phyloP scores from a whole-genome alignment of 306 rosid genomes.

The Castanea sativa region DNA sequence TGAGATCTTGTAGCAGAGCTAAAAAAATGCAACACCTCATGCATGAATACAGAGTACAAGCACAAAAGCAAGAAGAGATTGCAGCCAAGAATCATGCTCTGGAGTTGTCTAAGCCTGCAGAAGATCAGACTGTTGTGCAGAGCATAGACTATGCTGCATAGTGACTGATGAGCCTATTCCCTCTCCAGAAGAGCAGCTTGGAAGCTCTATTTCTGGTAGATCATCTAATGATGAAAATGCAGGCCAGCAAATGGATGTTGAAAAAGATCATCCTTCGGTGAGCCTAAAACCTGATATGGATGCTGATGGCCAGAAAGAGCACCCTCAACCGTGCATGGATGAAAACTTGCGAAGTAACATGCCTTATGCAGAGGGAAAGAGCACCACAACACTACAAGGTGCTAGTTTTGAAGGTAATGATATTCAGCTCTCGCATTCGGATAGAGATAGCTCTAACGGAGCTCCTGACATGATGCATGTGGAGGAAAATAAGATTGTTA shows the following conservation, averaged over 20 bases:
- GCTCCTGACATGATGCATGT: constrained; percentile 12
- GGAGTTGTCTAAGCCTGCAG: constrained; percentile 38
- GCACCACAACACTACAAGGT: constrained; percentile 8
- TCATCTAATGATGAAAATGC: constrained; percentile 30
- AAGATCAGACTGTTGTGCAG: constrained; percentile 25
- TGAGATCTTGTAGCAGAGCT: constrained; percentile 58
- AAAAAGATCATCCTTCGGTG: constrained; percentile 18
- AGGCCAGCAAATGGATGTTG: constrained; percentile 27
- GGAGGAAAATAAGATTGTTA: constrained; percentile 12
- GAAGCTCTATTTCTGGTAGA: constrained; percentile 2
- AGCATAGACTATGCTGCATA: neutral
- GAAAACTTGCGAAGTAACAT: no score
- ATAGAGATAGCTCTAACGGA: neutral
- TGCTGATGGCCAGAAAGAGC: constrained; percentile 27
- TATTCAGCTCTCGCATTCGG: constrained; percentile 5
- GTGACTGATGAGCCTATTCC: constrained; percentile 23
- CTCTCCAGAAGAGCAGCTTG: constrained; percentile 5
- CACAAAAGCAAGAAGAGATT: constrained; percentile 48
- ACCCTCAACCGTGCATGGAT: neutral
- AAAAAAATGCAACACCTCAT: constrained; percentile 48
- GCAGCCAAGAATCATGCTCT: constrained; percentile 39
- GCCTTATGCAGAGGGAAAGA: no score
- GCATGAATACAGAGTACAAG: constrained; percentile 42
- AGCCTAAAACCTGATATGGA: constrained; percentile 24
- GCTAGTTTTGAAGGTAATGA: neutral